Percentiles rank a stretch among this genome's conserved stretches.
Conservation (phyloP, 495 filamentous ascomycete species). For the Aspergillus kassunensis region DNA sequence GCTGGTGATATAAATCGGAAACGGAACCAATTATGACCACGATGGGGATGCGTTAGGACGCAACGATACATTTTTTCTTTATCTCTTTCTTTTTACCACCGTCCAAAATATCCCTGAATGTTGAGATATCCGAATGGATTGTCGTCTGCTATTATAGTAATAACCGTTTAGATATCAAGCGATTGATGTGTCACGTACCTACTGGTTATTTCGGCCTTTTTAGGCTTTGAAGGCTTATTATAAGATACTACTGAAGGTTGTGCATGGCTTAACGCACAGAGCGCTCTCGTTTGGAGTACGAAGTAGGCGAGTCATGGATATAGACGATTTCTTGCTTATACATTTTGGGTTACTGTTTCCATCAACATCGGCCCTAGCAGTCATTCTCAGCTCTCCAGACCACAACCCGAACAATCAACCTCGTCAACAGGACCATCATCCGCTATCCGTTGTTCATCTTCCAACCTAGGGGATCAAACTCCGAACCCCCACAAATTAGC, state of each 20-base stretch:
- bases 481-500: slow-evolving; percentile 38
- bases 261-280: too few species aligned
- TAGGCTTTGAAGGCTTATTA: background rate
- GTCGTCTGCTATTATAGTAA: slow-evolving; percentile 17
- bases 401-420: too few species aligned
- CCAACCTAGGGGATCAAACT: slow-evolving; percentile 9
- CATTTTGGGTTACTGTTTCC: too few species aligned
- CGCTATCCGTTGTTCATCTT: too few species aligned
- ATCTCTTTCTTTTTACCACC: slow-evolving; percentile 17
- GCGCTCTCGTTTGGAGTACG: too few species aligned
- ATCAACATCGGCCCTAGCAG: too few species aligned
- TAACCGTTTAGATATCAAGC: slow-evolving; percentile 26
- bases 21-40: slow-evolving; percentile 25
- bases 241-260: background rate
- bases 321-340: too few species aligned
- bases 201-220: background rate
- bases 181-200: slow-evolving; percentile 10
- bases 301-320: too few species aligned
- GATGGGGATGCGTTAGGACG: slow-evolving; percentile 30
- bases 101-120: slow-evolving; percentile 22
- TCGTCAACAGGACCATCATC: too few species aligned
- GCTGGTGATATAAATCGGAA: slow-evolving; percentile 23
- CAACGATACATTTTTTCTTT: slow-evolving; percentile 25
- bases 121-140: slow-evolving; percentile 5
- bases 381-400: too few species aligned